phyloP scores from a whole-genome alignment of 768 basidiomycete genomes.

The Suillus sp. region DNA sequence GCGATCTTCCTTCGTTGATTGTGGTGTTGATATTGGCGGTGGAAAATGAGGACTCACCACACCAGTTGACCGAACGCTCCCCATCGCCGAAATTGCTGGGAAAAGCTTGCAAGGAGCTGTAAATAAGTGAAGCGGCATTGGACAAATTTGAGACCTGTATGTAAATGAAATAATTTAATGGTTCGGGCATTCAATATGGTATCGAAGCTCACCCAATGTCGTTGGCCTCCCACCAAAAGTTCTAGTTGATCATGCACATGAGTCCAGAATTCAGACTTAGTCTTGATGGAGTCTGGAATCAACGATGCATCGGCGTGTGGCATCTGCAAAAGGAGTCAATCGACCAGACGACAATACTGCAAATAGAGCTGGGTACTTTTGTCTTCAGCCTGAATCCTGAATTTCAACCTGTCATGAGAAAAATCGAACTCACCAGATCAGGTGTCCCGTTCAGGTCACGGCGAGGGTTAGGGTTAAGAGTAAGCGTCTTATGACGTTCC shows the following conservation, averaged over 20 bases:
- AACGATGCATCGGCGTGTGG: slow-evolving; percentile 82
- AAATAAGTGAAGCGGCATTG: slow-evolving; percentile 82
- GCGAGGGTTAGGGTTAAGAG: slow-evolving; percentile 8
- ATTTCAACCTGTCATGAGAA: slow-evolving; percentile 4
- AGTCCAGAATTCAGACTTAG: slow-evolving; percentile 79
- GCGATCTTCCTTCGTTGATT: background rate
- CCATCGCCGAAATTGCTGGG: slow-evolving; percentile 59
- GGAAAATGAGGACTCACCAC: slow-evolving; percentile 59
- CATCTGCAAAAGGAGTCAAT: slow-evolving; percentile 43
- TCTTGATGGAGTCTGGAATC: slow-evolving; percentile 67
- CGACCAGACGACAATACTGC: background rate
- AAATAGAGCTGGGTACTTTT: background rate
- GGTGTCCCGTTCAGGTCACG: background rate
- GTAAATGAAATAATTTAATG: slow-evolving; percentile 10
- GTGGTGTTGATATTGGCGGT: slow-evolving; percentile 4
- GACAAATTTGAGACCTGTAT: slow-evolving; percentile 84
- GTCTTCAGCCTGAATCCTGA: slow-evolving; percentile 3
- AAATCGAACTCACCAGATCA: background rate
- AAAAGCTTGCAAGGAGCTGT: slow-evolving; percentile 73
- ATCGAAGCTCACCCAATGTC: slow-evolving; percentile 67
- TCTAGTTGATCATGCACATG: slow-evolving; percentile 69
- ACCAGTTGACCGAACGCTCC: slow-evolving; percentile 85
- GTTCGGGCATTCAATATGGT: slow-evolving; percentile 6
- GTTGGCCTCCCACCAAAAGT: slow-evolving; percentile 62
- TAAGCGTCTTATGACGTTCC: no score